Evolutionary conservation across 139 green algal genomes (phyloP).

Genomic region (Pleodorina starrii): DNA sequence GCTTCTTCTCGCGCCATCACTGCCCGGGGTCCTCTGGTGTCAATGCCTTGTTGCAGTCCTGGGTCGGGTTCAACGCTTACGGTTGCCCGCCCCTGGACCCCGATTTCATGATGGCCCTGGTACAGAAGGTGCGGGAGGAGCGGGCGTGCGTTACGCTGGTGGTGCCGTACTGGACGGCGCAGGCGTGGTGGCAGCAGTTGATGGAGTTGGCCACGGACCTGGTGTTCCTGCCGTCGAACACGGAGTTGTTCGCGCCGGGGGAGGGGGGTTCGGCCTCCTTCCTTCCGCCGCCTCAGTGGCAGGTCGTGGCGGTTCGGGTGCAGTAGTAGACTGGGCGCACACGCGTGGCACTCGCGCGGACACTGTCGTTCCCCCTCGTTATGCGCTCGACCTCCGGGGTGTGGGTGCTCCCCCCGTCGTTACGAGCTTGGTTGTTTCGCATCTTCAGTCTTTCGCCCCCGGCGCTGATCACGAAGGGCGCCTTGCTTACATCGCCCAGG

Average conservation of each 20-base stretch:
- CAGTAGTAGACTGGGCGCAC: slow-evolving; percentile 12
- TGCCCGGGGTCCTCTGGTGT: slow-evolving; percentile 10
- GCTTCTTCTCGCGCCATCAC: background rate
- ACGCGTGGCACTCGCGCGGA: background rate
- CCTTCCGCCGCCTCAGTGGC: background rate
- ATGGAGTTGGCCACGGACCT: background rate
- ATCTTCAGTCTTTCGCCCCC: background rate
- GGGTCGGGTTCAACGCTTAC: background rate
- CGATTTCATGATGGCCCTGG: background rate
- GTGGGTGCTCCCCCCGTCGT: background rate
- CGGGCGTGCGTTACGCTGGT: no score
- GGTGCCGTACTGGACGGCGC: no score
- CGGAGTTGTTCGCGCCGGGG: background rate
- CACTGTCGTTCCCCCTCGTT: background rate
- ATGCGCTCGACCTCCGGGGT: background rate
- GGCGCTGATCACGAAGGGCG: no score
- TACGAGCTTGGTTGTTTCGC: background rate
- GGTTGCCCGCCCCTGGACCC: slow-evolving; percentile 5
- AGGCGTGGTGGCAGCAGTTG: no score
- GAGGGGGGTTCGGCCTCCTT: background rate
- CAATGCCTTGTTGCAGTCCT: background rate
- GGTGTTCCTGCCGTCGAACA: slow-evolving; percentile 19
- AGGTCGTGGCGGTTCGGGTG: no score
- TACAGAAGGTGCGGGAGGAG: no score
- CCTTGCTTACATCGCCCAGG: background rate